Conservation (phyloP, 371 early-diverging fungal species). For the Thermomucor indicae-seudaticae region DNA sequence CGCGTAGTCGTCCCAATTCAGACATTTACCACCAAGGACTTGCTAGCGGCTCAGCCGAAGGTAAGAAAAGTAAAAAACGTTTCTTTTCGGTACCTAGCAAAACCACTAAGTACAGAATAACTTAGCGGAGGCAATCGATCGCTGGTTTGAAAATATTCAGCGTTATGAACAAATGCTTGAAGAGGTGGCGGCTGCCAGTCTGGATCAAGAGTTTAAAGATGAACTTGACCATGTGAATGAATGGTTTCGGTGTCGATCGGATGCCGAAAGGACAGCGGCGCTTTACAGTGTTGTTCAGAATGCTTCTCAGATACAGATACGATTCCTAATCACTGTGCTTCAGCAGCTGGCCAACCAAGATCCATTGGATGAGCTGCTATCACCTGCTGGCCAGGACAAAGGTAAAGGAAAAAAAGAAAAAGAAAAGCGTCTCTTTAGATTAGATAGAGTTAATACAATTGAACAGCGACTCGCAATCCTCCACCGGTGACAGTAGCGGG, state of each 20-base stretch:
- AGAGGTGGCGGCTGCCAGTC: conserved; percentile 87
- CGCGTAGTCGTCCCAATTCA: neutral
- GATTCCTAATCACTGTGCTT: conserved; percentile 90
- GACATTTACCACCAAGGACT: conserved; percentile 4
- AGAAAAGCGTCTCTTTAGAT: neutral
- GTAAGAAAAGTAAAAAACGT: conserved; percentile 14
- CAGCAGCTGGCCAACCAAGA: conserved; percentile 86
- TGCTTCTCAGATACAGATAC: conserved; percentile 87
- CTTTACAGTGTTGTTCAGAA: conserved; percentile 89
- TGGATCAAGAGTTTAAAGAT: conserved; percentile 91
- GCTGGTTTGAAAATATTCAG: conserved; percentile 88
- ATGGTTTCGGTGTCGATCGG: conserved; percentile 90
- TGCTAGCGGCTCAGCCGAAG: conserved; percentile 28
- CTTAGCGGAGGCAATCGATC: conserved; percentile 79
- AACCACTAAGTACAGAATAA: neutral
- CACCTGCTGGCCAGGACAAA: conserved; percentile 60
- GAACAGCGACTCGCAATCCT: neutral
- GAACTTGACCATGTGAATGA: conserved; percentile 92
- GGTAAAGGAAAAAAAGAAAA: conserved; percentile 21
- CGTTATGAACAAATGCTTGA: conserved; percentile 93
- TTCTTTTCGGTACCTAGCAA: neutral
- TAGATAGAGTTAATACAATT: neutral
- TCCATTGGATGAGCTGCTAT: conserved; percentile 49
- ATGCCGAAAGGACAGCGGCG: conserved; percentile 91
- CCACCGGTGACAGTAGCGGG: conserved; percentile 15